Evolutionary conservation across 345 rosid genomes (phyloP).

Genomic region (Brassica nigra): DNA sequence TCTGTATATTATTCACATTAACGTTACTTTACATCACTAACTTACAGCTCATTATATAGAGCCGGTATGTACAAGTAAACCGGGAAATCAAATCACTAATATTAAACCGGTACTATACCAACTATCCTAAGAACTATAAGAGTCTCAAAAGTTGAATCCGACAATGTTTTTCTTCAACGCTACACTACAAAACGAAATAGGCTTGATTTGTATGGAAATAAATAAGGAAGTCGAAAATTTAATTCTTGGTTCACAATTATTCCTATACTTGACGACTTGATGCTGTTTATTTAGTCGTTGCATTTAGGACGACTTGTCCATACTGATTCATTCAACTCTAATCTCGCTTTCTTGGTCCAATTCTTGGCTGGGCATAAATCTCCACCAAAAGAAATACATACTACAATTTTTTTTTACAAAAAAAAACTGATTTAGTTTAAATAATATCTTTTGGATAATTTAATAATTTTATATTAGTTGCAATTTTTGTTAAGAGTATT

Average conservation of each 20-base stretch:
- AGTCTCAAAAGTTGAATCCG: not conserved
- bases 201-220: not conserved
- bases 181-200: not conserved
- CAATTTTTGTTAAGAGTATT: not conserved
- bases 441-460: not conserved
- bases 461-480: not conserved
- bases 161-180: not conserved
- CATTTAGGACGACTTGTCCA: not conserved
- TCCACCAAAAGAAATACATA: not conserved
- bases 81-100: too few species aligned
- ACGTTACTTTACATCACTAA: too few species aligned
- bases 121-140: too few species aligned
- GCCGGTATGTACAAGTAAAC: too few species aligned
- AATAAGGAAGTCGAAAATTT: not conserved
- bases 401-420: not conserved
- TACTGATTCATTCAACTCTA: conserved; percentile 8
- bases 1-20: too few species aligned
- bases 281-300: not conserved
- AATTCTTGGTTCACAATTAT: not conserved
- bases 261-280: conserved; percentile 6
- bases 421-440: not conserved
- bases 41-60: too few species aligned
- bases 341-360: conserved; percentile 21
- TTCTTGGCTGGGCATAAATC: not conserved
- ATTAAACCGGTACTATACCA: too few species aligned